Percentiles rank a stretch among this genome's conserved stretches.
Evolutionary conservation across 2,329 filamentous ascomycete species (phyloP).

Genomic region (Berkeleyomyces basicola): DNA sequence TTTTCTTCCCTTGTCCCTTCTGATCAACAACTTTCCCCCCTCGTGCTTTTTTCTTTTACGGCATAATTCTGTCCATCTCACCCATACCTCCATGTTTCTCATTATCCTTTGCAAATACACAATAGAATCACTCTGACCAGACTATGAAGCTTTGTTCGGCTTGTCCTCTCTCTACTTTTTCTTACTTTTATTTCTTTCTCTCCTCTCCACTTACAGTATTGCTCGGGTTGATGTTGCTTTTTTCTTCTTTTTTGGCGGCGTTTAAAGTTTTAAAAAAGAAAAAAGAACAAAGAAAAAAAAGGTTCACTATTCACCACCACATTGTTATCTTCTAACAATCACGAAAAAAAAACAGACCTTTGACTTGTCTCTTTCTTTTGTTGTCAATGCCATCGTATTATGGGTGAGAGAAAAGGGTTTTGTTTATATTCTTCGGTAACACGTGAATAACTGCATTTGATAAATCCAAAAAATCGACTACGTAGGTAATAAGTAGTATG

Average conservation of each 20-base stretch:
- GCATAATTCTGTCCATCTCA: neutral
- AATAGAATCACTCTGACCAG: neutral
- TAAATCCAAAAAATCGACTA: too few relatives aligned
- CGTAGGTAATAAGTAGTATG: too few relatives aligned
- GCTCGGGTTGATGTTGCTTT: too few relatives aligned
- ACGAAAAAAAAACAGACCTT: too few relatives aligned
- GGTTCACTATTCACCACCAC: neutral
- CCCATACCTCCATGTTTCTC: neutral
- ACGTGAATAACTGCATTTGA: neutral
- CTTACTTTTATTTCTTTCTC: neutral
- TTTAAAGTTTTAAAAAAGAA: neutral
- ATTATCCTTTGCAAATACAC: neutral
- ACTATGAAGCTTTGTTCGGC: neutral
- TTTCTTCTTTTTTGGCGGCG: neutral
- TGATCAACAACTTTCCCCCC: too few relatives aligned
- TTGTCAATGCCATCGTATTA: too few relatives aligned
- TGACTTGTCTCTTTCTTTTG: too few relatives aligned
- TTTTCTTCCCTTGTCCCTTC: neutral
- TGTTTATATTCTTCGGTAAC: too few relatives aligned
- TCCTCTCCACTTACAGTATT: neutral
- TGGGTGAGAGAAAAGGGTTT: too few relatives aligned
- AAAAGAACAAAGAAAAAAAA: neutral
- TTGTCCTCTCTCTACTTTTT: too few relatives aligned
- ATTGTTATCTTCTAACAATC: neutral
- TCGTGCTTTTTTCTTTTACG: neutral